Base-by-base conservation (phyloP, 306 rosid species). In the Trifolium pratense region DNA sequence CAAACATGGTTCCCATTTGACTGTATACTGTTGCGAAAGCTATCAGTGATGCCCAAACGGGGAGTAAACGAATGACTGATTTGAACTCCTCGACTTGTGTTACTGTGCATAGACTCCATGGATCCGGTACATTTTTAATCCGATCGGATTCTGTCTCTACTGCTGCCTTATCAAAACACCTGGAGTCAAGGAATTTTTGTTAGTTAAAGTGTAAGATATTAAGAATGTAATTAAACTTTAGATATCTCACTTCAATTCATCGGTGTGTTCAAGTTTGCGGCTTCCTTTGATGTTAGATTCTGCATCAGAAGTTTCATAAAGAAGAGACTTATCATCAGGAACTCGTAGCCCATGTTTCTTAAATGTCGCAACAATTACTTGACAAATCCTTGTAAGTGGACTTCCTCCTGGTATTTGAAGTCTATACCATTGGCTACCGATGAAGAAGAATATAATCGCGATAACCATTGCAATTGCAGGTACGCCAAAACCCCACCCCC, bases 401-500 rank as follows among this genome's bases (percentile, higher is more conserved):
- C 98, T 92, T 7, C 97, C 97, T 25, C 91, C 91, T 0, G 98
- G 95, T 53, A 78, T 32, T 51, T 90, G 97, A 73, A 83, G 77
- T 21, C 97, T 86, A 75, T 88, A 92, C 75, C 85, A 61, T 36
- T 9, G 61, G 71, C 89, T 92, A 3, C 92, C 93, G 0, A 75
- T 2, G 78, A 92, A 89, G 80, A 90, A 92, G 70, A 75, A 87
- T 71, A 82, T 64, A 56, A 90, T 87, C 1, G 97, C 97, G 26
- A 87, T 57, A 49, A 76, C 73, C 97, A 92, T 92, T 10, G 95
- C 90, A 13, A 87, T 91, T 15, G 88, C 87, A 5, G 97, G 98
- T 57, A 92, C 34, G 56, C 98, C 98, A 67, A 92, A 92, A 14
- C 98, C 97, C 97, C 92, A 90, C 49, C 91, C 92, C 98, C 98